A percentile compares a stretch with the other conserved stretches of the same genome.
Conservation (phyloP, 2,329 filamentous ascomycete species). For the Phyllosticta citribraziliensis region DNA sequence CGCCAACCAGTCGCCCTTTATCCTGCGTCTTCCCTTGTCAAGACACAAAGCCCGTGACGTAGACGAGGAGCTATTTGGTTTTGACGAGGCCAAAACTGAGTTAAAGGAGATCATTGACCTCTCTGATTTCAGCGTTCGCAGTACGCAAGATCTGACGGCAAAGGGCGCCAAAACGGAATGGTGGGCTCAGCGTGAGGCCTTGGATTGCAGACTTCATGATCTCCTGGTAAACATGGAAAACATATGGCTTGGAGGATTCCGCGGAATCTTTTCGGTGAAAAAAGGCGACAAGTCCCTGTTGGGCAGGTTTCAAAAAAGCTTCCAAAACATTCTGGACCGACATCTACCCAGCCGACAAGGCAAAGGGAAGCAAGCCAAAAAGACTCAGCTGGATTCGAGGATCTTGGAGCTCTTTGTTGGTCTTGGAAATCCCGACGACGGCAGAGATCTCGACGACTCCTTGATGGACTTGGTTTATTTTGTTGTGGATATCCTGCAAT, state of each 20-base stretch:
- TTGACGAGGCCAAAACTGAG: conserved; percentile 68
- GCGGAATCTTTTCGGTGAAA: conserved; percentile 80
- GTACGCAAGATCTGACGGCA: conserved; percentile 57
- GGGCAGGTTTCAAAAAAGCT: conserved; percentile 64
- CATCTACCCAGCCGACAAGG: conserved; percentile 75
- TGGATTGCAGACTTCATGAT: conserved; percentile 68
- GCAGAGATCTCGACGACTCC: conserved; percentile 71
- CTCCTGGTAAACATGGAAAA: conserved; percentile 80
- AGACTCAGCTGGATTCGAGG: conserved; percentile 48
- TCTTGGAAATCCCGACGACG: conserved; percentile 61
- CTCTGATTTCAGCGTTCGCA: conserved; percentile 78
- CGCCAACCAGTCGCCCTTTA: conserved; percentile 65
- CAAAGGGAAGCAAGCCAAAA: conserved; percentile 41
- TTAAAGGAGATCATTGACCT: conserved; percentile 71
- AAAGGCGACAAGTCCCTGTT: conserved; percentile 53
- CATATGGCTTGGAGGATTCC: conserved; percentile 92
- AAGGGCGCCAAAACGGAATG: conserved; percentile 72
- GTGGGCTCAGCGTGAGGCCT: conserved; percentile 76
- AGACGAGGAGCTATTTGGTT: conserved; percentile 74
- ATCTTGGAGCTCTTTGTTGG: conserved; percentile 85
- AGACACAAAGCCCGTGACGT: conserved; percentile 71
- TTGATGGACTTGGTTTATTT: conserved; percentile 93
- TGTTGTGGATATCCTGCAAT: conserved; percentile 90
- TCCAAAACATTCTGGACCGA: conserved; percentile 70
- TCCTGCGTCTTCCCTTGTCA: conserved; percentile 75